Percentiles rank a stretch among this genome's conserved stretches.
phyloP scores from a whole-genome alignment of 192 early-diverging fungal genomes.

The Rhizophagus sp. region DNA sequence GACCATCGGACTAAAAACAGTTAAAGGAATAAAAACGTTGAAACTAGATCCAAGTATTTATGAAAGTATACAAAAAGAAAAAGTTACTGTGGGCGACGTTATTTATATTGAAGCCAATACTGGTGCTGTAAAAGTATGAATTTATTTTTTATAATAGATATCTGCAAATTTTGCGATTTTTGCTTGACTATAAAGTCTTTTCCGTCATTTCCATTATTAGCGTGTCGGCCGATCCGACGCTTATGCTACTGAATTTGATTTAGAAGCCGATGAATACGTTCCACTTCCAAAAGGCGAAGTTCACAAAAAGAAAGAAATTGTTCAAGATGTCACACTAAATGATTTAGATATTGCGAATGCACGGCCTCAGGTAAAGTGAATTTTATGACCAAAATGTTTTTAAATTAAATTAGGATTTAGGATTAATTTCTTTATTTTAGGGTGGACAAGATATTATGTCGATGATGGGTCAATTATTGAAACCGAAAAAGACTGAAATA shows the following conservation, averaged over 20 bases:
- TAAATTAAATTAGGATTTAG: neutral
- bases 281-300: constrained; percentile 98
- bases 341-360: constrained; percentile 98
- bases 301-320: constrained; percentile 98
- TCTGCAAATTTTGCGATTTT: neutral
- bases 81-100: constrained; percentile 93
- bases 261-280: constrained; percentile 98
- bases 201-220: constrained; percentile 36
- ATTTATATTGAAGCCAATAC: constrained; percentile 98
- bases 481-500: constrained; percentile 99
- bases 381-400: constrained; percentile 3
- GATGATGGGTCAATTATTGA: constrained; percentile 98
- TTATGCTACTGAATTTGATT: constrained; percentile 98
- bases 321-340: constrained; percentile 97
- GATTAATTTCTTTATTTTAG: constrained; percentile 28
- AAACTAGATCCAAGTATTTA: constrained; percentile 97
- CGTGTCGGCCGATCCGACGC: constrained; percentile 95
- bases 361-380: constrained; percentile 65
- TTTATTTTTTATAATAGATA: neutral
- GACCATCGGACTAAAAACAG: constrained; percentile 94
- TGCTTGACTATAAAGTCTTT: neutral
- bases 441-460: constrained; percentile 98
- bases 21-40: constrained; percentile 98
- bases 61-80: constrained; percentile 96
- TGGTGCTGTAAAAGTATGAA: constrained; percentile 88